Evolutionary conservation across 2,329 filamentous ascomycete genomes (phyloP).

Genomic region (Venturia carpophila): DNA sequence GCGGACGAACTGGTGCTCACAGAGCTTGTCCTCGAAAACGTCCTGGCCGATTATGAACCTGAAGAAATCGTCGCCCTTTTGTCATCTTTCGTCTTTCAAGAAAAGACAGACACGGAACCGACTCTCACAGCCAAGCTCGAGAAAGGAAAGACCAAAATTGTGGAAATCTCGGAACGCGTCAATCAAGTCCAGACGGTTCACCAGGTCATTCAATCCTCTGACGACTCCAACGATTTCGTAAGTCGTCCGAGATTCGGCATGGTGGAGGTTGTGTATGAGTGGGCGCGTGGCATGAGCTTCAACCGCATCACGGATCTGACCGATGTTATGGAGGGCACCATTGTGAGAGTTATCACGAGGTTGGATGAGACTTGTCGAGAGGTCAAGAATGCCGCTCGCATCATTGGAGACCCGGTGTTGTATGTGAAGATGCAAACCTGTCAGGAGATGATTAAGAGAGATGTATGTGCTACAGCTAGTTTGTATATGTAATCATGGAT

Average conservation of each 20-base stretch:
- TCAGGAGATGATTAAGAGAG: slow-evolving; percentile 95
- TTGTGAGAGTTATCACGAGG: slow-evolving; percentile 87
- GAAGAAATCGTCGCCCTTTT: slow-evolving; percentile 93
- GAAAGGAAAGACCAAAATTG: slow-evolving; percentile 73
- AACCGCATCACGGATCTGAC: slow-evolving; percentile 95
- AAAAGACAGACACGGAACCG: slow-evolving; percentile 80
- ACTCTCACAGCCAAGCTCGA: slow-evolving; percentile 75
- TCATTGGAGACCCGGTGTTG: slow-evolving; percentile 87
- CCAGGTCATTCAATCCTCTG: slow-evolving; percentile 83
- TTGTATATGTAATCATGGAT: slow-evolving; percentile 55
- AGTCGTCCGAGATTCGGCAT: slow-evolving; percentile 82
- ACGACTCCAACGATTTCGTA: slow-evolving; percentile 89
- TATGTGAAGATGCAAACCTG: slow-evolving; percentile 96
- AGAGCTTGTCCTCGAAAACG: slow-evolving; percentile 92
- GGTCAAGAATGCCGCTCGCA: slow-evolving; percentile 91
- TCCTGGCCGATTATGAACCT: slow-evolving; percentile 88
- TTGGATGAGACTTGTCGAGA: slow-evolving; percentile 95
- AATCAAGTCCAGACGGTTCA: slow-evolving; percentile 82
- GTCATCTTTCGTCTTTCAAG: slow-evolving; percentile 94
- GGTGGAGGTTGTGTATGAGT: slow-evolving; percentile 97
- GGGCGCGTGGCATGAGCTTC: slow-evolving; percentile 96
- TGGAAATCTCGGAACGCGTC: slow-evolving; percentile 85
- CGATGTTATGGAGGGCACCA: slow-evolving; percentile 93
- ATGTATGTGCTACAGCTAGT: slow-evolving; percentile 83
- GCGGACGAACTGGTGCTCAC: slow-evolving; percentile 94